phyloP scores from a whole-genome alignment of 305 asterid species.

The Fraxinus albicans region DNA sequence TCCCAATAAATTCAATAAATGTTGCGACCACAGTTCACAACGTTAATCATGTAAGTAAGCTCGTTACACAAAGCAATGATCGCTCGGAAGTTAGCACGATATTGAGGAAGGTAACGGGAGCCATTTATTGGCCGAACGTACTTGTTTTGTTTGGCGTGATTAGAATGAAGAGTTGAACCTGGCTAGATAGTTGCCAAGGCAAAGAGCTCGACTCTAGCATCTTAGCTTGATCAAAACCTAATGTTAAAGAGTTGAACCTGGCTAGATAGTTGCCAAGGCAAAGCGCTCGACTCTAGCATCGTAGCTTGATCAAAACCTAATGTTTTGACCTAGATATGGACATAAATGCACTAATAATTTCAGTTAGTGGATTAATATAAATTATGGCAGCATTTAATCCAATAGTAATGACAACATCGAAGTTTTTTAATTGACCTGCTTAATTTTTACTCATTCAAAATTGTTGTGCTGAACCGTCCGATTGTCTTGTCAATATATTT shows the following conservation, averaged over 20 bases:
- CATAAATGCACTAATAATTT: neutral
- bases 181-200: too few species aligned
- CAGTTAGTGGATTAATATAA: neutral
- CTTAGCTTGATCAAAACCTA: too few species aligned
- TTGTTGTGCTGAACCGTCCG: neutral
- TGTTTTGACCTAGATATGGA: neutral
- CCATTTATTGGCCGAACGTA: too few species aligned
- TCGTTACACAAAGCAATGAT: neutral
- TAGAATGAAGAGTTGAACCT: too few species aligned
- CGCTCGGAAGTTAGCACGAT: neutral
- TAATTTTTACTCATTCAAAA: too few species aligned
- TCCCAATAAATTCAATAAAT: neutral
- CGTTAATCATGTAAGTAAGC: neutral
- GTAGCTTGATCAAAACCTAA: neutral
- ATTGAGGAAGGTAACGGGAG: too few species aligned
- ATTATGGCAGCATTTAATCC: neutral
- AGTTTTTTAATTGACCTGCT: neutral
- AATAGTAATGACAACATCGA: neutral
- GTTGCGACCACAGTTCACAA: conserved; percentile 17
- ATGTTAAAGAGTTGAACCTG: too few species aligned
- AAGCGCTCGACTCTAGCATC: too few species aligned
- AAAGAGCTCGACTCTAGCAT: too few species aligned
- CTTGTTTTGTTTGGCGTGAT: too few species aligned
- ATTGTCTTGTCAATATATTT: too few species aligned
- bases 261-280: too few species aligned